These are phyloP conservation scores for Amborella trichopoda DNA, from an alignment of 164 flowering plant species.

Conservation along the genomic window DNA sequence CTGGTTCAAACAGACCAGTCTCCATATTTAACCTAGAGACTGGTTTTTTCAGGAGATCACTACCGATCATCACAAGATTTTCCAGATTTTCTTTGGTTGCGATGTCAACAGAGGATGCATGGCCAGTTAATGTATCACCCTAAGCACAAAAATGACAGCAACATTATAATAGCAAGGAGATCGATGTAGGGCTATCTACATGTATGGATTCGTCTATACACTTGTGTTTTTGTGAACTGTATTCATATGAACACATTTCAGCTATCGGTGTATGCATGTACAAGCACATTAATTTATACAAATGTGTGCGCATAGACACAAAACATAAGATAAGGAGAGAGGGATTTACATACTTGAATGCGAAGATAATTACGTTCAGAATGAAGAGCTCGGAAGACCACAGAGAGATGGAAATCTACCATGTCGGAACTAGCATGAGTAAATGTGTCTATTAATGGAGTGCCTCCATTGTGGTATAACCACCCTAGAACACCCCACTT, in stretches of 20 bases:
- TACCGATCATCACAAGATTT: not conserved
- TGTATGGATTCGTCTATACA: too few relatives aligned
- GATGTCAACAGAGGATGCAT: not conserved
- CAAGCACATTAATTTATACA: too few relatives aligned
- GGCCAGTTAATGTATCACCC: not conserved
- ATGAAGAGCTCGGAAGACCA: slow-evolving; percentile 21
- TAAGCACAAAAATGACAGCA: too few relatives aligned
- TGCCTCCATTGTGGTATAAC: slow-evolving; percentile 16
- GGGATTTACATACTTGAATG: too few relatives aligned
- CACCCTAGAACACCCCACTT: slow-evolving; percentile 46
- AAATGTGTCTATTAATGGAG: slow-evolving; percentile 26
- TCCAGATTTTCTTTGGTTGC: not conserved
- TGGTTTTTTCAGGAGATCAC: not conserved
- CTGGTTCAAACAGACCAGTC: not conserved
- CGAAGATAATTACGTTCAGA: slow-evolving; percentile 21
- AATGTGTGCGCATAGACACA: too few relatives aligned
- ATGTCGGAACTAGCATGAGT: slow-evolving; percentile 26
- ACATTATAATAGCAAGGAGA: too few relatives aligned
- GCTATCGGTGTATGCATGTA: too few relatives aligned
- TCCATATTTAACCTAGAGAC: not conserved
- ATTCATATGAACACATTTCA: too few relatives aligned
- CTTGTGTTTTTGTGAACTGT: too few relatives aligned
- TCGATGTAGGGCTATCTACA: too few relatives aligned
- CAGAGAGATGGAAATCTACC: slow-evolving; percentile 24
- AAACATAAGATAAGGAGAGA: too few relatives aligned